Evolutionary conservation across 129 eudicot species (phyloP), one percentile per base, ranked within the genome.

Genomic region (sunflower (Helianthus annuus)): DNA sequence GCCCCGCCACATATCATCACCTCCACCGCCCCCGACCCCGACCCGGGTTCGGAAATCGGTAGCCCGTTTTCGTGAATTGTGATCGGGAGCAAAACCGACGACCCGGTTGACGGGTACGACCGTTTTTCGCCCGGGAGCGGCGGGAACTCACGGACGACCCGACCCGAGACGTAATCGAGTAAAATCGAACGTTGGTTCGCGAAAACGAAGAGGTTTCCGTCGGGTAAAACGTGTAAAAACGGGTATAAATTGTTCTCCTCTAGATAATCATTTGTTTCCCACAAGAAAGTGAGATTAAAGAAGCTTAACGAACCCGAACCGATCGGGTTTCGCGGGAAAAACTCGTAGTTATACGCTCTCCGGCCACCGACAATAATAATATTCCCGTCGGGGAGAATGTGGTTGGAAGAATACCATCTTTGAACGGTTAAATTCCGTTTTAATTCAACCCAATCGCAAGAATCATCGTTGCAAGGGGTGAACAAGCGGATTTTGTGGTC

Each of bases 1-100:
- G 92, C 85, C 1, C 96, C 96, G n/a, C 98, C 98, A 76, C 98
- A 94, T 2, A 94, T 48, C 93, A 94, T 82, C 14, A 94, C 86
- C 76, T 94, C 98, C 55, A 80, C 89, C 70, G 11, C 32, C 40
- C 3, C 65, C 65, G 17, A 1, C 3, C 4, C 42, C 11, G 66
- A 1, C 3, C 4, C 42, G 5, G 66, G 40, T 3, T 2, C 62
- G 64, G 84, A 73, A 32, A 32, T 42, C 15, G 49, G 63, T 5
- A 7, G 17, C 7, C 36, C 36, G 2, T 54, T 52, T 1, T 42
- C 82, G 3, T 48, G 13, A 1, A 83, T 55, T 67, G 57, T 27
- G 9, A 93, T 7, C 9, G 98, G 97, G 5, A 93, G 72, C 62
- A 93, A 45, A 9, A 87, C 96, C 0, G 98, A 89, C 48, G 97